phyloP scores from a whole-genome alignment of 495 filamentous ascomycete species.

The Hamigera avellanea region DNA sequence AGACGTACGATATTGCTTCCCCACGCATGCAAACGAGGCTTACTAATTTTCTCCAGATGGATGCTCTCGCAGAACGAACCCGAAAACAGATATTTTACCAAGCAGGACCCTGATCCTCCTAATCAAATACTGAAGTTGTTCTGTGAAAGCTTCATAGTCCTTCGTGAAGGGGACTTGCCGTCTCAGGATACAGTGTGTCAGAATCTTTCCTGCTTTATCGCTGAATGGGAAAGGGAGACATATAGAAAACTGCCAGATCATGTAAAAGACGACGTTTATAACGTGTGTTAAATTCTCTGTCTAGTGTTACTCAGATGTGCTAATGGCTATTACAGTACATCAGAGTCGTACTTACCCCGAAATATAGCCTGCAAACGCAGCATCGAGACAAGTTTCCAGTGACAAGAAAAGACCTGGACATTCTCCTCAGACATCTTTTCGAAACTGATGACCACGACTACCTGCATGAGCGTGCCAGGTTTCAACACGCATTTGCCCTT shows the following conservation, averaged over 20 bases:
- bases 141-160: slow-evolving; percentile 3
- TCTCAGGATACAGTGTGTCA: slow-evolving; percentile 1
- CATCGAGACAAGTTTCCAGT: slow-evolving; percentile 1
- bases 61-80: slow-evolving; percentile 4
- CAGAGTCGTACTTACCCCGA: not conserved
- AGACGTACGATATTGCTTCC: slow-evolving; percentile 5
- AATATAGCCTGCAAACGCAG: slow-evolving; percentile 2
- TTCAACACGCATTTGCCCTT: not conserved
- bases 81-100: slow-evolving; percentile 1
- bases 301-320: too few species aligned
- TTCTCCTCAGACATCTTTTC: not conserved
- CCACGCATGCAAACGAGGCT: not conserved
- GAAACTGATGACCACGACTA: not conserved
- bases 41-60: slow-evolving; percentile 2
- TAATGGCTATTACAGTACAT: slow-evolving; percentile 2
- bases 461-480: not conserved
- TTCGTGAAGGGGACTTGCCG: not conserved
- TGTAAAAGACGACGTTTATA: slow-evolving; percentile 3
- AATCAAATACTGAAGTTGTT: slow-evolving; percentile 3
- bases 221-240: slow-evolving; percentile 3
- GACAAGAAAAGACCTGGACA: slow-evolving; percentile 3
- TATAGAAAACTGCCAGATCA: not conserved
- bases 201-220: slow-evolving; percentile 1
- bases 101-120: slow-evolving; percentile 5
- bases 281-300: slow-evolving; percentile 1